Conservation (phyloP, 768 basidiomycete species). For the Cystofilobasidium ferigula region DNA sequence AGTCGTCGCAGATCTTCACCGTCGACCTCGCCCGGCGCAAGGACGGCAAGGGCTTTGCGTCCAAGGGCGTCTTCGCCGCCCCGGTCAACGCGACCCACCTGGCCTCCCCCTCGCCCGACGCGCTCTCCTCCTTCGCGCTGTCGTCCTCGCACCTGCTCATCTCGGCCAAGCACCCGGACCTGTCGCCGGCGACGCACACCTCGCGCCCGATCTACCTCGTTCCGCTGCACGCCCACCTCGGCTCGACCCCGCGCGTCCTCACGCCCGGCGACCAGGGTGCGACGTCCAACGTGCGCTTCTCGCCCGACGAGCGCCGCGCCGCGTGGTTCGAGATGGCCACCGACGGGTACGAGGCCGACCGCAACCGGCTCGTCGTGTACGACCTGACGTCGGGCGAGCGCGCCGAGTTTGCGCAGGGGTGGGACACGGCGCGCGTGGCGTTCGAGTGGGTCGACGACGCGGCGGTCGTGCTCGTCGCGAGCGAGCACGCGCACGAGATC, state of each 20-base stretch:
- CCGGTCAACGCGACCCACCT: constrained; percentile 56
- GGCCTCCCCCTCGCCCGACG: constrained; percentile 72
- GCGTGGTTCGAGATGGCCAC: constrained; percentile 80
- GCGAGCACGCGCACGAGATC: not conserved
- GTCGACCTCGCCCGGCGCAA: constrained; percentile 47
- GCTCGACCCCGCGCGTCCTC: constrained; percentile 39
- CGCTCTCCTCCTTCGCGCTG: constrained; percentile 66
- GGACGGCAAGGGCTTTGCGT: constrained; percentile 2
- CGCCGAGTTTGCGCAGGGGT: constrained; percentile 63
- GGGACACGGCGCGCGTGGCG: constrained; percentile 47
- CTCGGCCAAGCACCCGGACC: constrained; percentile 69
- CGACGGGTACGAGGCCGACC: constrained; percentile 69
- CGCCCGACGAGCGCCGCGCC: constrained; percentile 53
- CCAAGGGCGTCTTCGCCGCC: constrained; percentile 42
- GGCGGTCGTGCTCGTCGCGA: not conserved
- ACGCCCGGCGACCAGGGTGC: constrained; percentile 81
- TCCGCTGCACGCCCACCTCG: constrained; percentile 20
- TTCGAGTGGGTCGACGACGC: not conserved
- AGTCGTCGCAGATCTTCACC: constrained; percentile 60
- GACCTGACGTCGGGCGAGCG: constrained; percentile 58
- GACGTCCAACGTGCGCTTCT: constrained; percentile 61
- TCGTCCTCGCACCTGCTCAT: constrained; percentile 61
- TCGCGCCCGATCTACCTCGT: constrained; percentile 59
- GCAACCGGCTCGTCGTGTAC: constrained; percentile 57
- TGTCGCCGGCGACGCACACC: constrained; percentile 73